Evolutionary conservation across 805 yeast species (phyloP).

Genomic region (Wickerhamomyces chaumierensis): DNA sequence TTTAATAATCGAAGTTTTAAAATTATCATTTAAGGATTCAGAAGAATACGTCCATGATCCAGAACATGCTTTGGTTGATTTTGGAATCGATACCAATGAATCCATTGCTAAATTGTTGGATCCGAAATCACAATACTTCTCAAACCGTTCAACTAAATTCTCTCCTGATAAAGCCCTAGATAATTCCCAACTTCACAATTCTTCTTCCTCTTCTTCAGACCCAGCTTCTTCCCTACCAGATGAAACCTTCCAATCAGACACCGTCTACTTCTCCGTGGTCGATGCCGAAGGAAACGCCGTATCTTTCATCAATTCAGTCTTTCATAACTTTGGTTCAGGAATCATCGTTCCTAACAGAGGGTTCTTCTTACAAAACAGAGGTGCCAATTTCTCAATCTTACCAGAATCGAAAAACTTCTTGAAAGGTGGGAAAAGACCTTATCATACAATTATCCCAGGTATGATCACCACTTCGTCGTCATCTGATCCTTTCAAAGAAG

Average conservation of each 20-base stretch:
- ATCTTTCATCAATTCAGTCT: conserved; percentile 70
- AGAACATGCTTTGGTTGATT: conserved; percentile 24
- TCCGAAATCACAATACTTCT: conserved; percentile 30
- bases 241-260: conserved; percentile 49
- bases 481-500: conserved; percentile 15
- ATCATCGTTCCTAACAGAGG: conserved; percentile 57
- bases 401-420: conserved; percentile 46
- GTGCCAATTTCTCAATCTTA: conserved; percentile 58
- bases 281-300: conserved; percentile 71
- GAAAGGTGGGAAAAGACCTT: conserved; percentile 63
- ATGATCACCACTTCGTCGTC: conserved; percentile 38
- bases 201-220: conserved; percentile 12
- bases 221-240: conserved; percentile 32
- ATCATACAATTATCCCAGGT: conserved; percentile 79
- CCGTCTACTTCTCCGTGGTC: conserved; percentile 55
- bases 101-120: conserved; percentile 33
- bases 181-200: conserved; percentile 32
- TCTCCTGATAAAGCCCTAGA: conserved; percentile 26
- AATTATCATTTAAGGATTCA: conserved; percentile 63
- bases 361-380: conserved; percentile 65
- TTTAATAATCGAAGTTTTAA: conserved; percentile 56
- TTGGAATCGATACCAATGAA: conserved; percentile 20
- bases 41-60: conserved; percentile 66
- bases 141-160: conserved; percentile 37
- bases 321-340: conserved; percentile 57